A percentile compares a stretch with the other conserved stretches of the same genome.
phyloP scores from a whole-genome alignment of 148 eudicot species.

The Rhododendron griersonianum region DNA sequence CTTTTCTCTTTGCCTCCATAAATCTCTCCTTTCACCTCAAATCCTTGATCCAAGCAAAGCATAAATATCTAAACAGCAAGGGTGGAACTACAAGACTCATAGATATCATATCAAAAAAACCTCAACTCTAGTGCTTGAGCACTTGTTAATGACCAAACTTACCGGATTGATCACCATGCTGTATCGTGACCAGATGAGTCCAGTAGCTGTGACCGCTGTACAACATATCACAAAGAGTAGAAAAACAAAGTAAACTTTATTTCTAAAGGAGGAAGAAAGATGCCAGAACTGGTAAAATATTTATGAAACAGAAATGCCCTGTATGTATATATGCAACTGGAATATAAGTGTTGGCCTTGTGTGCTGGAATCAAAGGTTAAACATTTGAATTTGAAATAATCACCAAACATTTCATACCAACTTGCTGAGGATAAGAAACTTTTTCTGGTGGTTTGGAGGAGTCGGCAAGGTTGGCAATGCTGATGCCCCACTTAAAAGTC shows the following conservation, averaged over 20 bases:
- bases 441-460: constrained; percentile 80
- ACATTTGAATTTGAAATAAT: not conserved
- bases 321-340: not conserved
- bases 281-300: not conserved
- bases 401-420: constrained; percentile 37
- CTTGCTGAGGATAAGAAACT: constrained; percentile 88
- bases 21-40: not conserved
- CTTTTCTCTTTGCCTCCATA: not conserved
- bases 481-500: constrained; percentile 97
- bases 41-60: not conserved
- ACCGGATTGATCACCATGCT: constrained; percentile 91
- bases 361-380: not conserved
- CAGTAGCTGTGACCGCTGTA: constrained; percentile 81
- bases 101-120: not conserved
- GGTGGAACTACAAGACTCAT: not conserved
- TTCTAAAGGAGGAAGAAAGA: constrained; percentile 1
- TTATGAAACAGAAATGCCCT: not conserved
- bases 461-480: constrained; percentile 91
- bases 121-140: not conserved
- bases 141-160: constrained; percentile 25
- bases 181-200: constrained; percentile 89
- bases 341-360: not conserved
- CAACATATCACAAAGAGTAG: constrained; percentile 8
- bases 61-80: not conserved
- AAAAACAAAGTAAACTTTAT: not conserved